Base-by-base conservation (phyloP, 371 early-diverging fungal species). In the Choanephora cucurbitarum region DNA sequence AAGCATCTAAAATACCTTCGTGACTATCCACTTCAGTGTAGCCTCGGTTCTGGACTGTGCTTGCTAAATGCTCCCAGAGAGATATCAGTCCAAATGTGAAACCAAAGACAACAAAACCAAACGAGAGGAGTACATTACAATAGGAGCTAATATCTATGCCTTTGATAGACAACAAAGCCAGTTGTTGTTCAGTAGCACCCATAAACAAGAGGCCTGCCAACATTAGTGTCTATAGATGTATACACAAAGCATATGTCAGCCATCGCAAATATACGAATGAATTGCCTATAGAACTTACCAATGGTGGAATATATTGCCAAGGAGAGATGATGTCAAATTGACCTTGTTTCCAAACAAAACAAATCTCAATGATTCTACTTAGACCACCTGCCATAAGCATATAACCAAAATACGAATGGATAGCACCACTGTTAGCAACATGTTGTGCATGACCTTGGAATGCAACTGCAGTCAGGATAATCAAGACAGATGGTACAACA, bases 381-480 rank as follows among this genome's bases (percentile, higher is more conserved):
- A 87, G 37, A 9, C 83, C 86, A 23, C 81, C 84, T 9, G 85
- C 78, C 58, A 79, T 79, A 22, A 87, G 55, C 61, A 85, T 72
- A 55, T 80, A 76, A 11, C 87, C 87, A 72, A 87, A 87, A 47
- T 79, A 80, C 47, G 81, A 80, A 66, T 87, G 87, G 34, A 86
- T 77, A 31, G 67, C 56, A 0, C 75, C 84, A 41, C 85, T 85
- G 57, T 82, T 84, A 13, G 77, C 69, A 1, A 81, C 72, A 52
- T 81, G 76, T 46, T 87, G 87, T 21, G 79, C 79, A 60, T 87
- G 87, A 21, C 79, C 75, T 40, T 73, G 73, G 52, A 87, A 85
- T 1, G 85, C 73, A 21, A 78, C 81, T 13, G 87, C 87, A 14
- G 87, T 87, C 52, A 87, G 67, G 1, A 83, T 70, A 23, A 87